Conservation (phyloP, 768 basidiomycete genomes). For the Boletellus emodensis region DNA sequence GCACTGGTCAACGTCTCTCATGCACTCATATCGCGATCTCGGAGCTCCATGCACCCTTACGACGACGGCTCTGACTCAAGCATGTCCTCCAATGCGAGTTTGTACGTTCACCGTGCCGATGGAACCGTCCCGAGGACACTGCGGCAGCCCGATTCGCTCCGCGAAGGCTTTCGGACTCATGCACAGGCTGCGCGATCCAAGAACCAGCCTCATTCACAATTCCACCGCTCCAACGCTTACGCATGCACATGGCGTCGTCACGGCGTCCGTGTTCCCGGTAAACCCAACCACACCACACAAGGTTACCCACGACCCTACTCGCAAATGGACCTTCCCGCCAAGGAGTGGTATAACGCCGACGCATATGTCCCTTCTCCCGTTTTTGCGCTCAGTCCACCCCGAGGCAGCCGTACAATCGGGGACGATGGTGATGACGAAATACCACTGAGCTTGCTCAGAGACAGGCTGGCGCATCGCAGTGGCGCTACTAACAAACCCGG, state of each 20-base stretch:
- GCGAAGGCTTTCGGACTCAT: neutral
- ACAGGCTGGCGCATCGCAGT: constrained; percentile 5
- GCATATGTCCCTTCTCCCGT: constrained; percentile 15
- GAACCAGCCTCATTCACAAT: constrained; percentile 1
- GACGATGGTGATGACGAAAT: constrained; percentile 15
- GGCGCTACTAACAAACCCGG: neutral
- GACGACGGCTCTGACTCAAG: constrained; percentile 2
- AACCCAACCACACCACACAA: neutral
- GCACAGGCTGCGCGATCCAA: neutral
- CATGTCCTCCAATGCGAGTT: constrained; percentile 2
- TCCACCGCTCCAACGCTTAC: constrained; percentile 11
- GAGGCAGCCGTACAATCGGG: constrained; percentile 1
- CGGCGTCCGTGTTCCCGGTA: constrained; percentile 16
- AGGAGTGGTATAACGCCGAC: constrained; percentile 13
- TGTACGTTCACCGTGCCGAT: neutral
- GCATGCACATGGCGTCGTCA: constrained; percentile 17
- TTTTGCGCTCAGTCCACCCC: constrained; percentile 18
- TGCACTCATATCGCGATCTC: constrained; percentile 21
- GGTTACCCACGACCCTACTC: constrained; percentile 8
- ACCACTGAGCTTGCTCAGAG: constrained; percentile 11
- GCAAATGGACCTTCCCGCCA: neutral
- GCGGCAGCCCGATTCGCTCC: neutral
- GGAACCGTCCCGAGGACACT: neutral
- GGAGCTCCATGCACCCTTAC: constrained; percentile 14
- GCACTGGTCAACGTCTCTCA: constrained; percentile 9